Evolutionary conservation across 2,329 filamentous ascomycete genomes (phyloP).

Genomic region (Fusarium marasasianum): DNA sequence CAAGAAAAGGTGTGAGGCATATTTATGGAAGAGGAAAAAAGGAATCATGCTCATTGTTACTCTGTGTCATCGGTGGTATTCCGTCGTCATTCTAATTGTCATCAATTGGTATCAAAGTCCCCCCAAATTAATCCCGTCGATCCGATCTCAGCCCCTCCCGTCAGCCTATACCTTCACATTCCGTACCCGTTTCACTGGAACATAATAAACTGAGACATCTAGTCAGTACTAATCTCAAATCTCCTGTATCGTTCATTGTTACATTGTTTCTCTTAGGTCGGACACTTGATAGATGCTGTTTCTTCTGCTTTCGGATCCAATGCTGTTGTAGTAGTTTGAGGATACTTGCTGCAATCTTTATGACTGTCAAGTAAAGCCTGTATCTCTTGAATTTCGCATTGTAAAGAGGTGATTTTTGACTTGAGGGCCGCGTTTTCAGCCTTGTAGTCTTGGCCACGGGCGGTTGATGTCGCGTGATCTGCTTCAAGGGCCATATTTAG

Average conservation of each 20-base stretch:
- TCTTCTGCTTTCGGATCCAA: background rate
- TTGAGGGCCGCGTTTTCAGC: background rate
- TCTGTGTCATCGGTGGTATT: background rate
- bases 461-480: background rate
- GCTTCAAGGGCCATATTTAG: background rate
- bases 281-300: background rate
- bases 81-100: background rate
- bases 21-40: background rate
- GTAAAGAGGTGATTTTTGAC: background rate
- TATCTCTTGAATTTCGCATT: background rate
- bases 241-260: slow-evolving; percentile 24
- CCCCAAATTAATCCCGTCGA: background rate
- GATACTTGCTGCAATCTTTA: background rate
- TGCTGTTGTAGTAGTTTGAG: background rate
- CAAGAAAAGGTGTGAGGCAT: background rate
- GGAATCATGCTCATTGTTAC: background rate
- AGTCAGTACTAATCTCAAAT: slow-evolving; percentile 21
- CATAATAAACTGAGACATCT: background rate
- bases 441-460: background rate
- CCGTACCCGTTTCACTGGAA: background rate
- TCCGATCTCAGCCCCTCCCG: background rate
- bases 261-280: background rate
- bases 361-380: background rate
- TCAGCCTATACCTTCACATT: too few species aligned
- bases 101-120: background rate